A percentile compares a stretch with the other conserved stretches of the same genome.
These are phyloP conservation scores for Combretum micranthum DNA, from an alignment of 345 rosid genomes.

Conservation along the genomic window DNA sequence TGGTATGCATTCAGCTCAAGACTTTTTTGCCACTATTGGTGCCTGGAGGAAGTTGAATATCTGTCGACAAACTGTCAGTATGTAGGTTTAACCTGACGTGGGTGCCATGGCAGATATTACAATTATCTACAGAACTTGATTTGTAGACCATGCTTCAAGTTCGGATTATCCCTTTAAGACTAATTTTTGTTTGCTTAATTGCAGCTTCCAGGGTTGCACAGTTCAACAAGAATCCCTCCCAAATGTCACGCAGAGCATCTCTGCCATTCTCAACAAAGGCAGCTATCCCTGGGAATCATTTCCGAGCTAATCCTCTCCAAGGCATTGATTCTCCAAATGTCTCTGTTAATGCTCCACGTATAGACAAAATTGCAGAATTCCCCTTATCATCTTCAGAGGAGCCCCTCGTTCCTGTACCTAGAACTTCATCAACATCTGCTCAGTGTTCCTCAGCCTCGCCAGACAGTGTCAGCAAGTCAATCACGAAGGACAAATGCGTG, in stretches of 20 bases:
- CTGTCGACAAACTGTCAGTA: too few relatives aligned
- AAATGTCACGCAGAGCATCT: constrained; percentile 48
- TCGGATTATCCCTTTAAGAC: neutral
- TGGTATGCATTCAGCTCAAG: too few relatives aligned
- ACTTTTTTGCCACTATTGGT: too few relatives aligned
- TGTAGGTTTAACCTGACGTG: too few relatives aligned
- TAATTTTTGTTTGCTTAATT: neutral
- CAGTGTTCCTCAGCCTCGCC: constrained; percentile 38
- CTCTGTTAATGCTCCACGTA: constrained; percentile 83
- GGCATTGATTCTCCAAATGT: constrained; percentile 55
- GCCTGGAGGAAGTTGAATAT: too few relatives aligned
- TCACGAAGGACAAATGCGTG: constrained; percentile 83
- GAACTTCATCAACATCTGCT: constrained; percentile 33
- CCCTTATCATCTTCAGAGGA: constrained; percentile 50
- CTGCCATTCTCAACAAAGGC: constrained; percentile 46
- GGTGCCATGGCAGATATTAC: too few relatives aligned
- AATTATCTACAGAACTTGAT: too few relatives aligned
- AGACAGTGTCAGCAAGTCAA: constrained; percentile 33
- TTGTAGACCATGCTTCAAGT: neutral
- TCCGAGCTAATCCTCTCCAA: constrained; percentile 21
- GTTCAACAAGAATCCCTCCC: constrained; percentile 27
- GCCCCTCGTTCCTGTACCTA: constrained; percentile 26
- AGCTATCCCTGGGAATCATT: constrained; percentile 24
- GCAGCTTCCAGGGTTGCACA: constrained; percentile 39
- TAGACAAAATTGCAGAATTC: constrained; percentile 87